phyloP scores from a whole-genome alignment of 2,329 filamentous ascomycete genomes.

The Monosporascus sp. region DNA sequence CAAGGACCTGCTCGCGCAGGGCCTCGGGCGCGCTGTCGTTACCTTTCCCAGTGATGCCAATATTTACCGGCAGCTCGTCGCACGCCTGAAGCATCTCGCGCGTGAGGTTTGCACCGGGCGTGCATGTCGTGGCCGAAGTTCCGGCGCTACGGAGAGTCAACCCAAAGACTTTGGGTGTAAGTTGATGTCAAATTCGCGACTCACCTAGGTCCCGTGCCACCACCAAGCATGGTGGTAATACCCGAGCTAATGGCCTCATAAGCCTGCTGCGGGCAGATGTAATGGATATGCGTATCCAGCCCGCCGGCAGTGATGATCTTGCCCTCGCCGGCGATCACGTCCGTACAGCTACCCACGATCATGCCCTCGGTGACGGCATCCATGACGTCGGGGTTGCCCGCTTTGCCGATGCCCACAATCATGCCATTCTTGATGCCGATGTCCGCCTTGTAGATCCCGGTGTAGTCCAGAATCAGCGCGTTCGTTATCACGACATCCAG shows the following conservation, averaged over 20 bases:
- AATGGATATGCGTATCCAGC: constrained; percentile 86
- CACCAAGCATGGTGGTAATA: constrained; percentile 85
- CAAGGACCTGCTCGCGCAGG: constrained; percentile 72
- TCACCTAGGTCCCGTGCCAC: constrained; percentile 84
- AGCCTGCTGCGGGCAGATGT: constrained; percentile 91
- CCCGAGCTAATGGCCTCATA: constrained; percentile 79
- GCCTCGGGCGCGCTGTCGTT: constrained; percentile 71
- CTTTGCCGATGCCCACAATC: constrained; percentile 88
- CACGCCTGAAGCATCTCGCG: constrained; percentile 85
- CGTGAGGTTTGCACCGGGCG: constrained; percentile 77
- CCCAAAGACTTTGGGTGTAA: no score
- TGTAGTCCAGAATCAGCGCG: constrained; percentile 84
- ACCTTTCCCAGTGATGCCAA: constrained; percentile 89
- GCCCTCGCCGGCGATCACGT: constrained; percentile 85
- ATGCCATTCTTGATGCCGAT: constrained; percentile 86
- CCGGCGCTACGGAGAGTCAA: constrained; percentile 54
- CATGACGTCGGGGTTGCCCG: constrained; percentile 97
- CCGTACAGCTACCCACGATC: constrained; percentile 82
- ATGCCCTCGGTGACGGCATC: constrained; percentile 73
- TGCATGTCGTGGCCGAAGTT: constrained; percentile 89
- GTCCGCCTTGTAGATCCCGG: constrained; percentile 92
- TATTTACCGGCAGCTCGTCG: constrained; percentile 76
- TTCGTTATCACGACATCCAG: constrained; percentile 87
- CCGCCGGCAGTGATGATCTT: constrained; percentile 89
- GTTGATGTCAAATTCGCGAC: constrained; percentile 9